Conservation (phyloP, 352 stramenopile genomes). For the Globisporangium apiculatum region DNA sequence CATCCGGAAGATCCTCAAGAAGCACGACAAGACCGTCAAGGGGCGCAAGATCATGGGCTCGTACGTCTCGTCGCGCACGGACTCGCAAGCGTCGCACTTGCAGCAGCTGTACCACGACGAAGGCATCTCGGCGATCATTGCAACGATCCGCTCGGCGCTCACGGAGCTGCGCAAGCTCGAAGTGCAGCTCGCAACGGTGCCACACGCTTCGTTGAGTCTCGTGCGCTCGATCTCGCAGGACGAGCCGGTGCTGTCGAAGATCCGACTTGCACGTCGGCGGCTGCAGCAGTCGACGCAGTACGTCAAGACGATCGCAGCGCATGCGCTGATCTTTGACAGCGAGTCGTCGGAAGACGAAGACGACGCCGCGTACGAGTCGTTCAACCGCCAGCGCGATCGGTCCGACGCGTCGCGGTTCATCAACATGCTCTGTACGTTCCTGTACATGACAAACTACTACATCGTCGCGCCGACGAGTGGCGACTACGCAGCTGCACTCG, state of each 20-base stretch:
- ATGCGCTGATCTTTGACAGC: constrained; percentile 75
- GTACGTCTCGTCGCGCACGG: constrained; percentile 72
- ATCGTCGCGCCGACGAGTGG: constrained; percentile 94
- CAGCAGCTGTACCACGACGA: constrained; percentile 85
- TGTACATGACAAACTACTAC: constrained; percentile 99
- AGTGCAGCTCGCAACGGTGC: constrained; percentile 17
- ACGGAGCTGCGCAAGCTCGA: constrained; percentile 53
- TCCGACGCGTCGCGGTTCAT: constrained; percentile 78
- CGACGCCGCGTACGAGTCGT: constrained; percentile 50
- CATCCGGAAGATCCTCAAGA: constrained; percentile 88
- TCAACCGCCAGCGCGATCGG: constrained; percentile 36
- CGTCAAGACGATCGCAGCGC: constrained; percentile 74
- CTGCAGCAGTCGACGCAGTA: constrained; percentile 82
- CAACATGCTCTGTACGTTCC: constrained; percentile 93
- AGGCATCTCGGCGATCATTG: constrained; percentile 85
- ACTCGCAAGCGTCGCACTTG: constrained; percentile 78
- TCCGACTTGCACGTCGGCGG: constrained; percentile 50
- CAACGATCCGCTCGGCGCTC: constrained; percentile 64
- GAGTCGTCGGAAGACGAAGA: constrained; percentile 83
- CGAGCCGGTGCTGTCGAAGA: constrained; percentile 68
- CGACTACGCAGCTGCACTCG: constrained; percentile 88
- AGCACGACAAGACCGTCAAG: constrained; percentile 84
- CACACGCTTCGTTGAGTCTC: constrained; percentile 7
- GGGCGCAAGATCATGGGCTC: constrained; percentile 82
- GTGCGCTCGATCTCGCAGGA: constrained; percentile 63